phyloP scores from a whole-genome alignment of 1,284 basidiomycete genomes.

The Polyporus tsugae region DNA sequence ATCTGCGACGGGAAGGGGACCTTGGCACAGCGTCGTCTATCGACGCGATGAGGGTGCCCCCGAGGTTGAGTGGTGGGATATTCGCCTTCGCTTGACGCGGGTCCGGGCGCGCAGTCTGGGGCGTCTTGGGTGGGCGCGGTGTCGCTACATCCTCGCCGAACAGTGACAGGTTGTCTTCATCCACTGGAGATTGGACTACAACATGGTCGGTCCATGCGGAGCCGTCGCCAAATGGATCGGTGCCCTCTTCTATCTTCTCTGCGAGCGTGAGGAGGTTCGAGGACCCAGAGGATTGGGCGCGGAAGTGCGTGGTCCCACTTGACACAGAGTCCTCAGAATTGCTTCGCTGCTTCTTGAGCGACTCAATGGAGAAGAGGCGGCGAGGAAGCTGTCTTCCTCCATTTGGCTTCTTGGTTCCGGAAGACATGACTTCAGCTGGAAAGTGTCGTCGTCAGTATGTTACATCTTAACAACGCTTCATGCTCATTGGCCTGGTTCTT shows the following conservation, averaged over 20 bases:
- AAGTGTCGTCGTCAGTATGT: not conserved
- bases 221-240: conserved; percentile 27
- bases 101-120: conserved; percentile 18
- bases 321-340: conserved; percentile 30
- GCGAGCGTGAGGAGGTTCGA: conserved; percentile 31
- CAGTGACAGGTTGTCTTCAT: conserved; percentile 8
- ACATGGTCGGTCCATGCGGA: conserved; percentile 33
- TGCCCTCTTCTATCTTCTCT: conserved; percentile 29
- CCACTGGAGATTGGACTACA: conserved; percentile 30
- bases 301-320: conserved; percentile 28
- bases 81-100: conserved; percentile 18
- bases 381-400: conserved; percentile 42
- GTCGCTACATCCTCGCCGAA: conserved; percentile 19
- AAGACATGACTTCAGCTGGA: conserved; percentile 20
- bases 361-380: conserved; percentile 47
- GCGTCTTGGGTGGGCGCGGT: conserved; percentile 23
- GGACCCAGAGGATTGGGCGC: conserved; percentile 28
- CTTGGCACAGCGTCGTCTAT: conserved; percentile 10
- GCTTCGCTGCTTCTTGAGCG: conserved; percentile 39
- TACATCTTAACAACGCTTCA: not conserved
- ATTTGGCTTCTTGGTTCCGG: conserved; percentile 41
- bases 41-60: conserved; percentile 12
- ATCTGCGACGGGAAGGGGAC: conserved; percentile 55
- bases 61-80: conserved; percentile 30
- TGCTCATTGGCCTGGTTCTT: not conserved